phyloP scores from a whole-genome alignment of 805 yeast genomes.

The Vanderwaltozyma yarrowii region DNA sequence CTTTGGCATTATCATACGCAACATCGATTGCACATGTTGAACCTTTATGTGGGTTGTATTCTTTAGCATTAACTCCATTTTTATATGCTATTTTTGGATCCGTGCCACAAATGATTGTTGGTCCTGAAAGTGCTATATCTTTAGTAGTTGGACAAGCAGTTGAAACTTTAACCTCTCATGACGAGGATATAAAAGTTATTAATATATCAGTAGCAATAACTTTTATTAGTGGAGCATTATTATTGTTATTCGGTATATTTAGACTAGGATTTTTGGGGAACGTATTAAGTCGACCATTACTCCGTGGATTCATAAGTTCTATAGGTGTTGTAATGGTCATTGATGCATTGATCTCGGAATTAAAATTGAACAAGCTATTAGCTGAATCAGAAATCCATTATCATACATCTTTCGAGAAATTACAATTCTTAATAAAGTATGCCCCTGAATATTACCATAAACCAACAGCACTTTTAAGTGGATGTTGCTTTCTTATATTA shows the following conservation, averaged over 20 bases:
- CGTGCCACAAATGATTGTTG: slow-evolving; percentile 83
- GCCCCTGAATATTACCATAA: slow-evolving; percentile 37
- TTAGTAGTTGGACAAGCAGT: slow-evolving; percentile 73
- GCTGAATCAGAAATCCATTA: slow-evolving; percentile 40
- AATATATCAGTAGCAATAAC: slow-evolving; percentile 61
- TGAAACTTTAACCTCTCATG: slow-evolving; percentile 41
- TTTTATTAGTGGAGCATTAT: slow-evolving; percentile 61
- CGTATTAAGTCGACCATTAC: slow-evolving; percentile 62
- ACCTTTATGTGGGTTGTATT: slow-evolving; percentile 67
- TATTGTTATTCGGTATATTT: slow-evolving; percentile 66
- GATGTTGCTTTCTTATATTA: slow-evolving; percentile 38
- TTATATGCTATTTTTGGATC: slow-evolving; percentile 71
- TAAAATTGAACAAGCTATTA: slow-evolving; percentile 50
- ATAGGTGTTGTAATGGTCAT: slow-evolving; percentile 77
- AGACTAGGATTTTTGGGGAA: slow-evolving; percentile 80
- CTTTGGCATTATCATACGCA: slow-evolving; percentile 64
- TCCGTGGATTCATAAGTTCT: slow-evolving; percentile 78
- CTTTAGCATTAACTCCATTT: slow-evolving; percentile 69
- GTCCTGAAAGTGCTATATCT: slow-evolving; percentile 86
- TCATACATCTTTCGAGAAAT: slow-evolving; percentile 64
- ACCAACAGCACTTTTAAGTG: slow-evolving; percentile 54
- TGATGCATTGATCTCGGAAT: slow-evolving; percentile 60
- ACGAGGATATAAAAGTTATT: slow-evolving; percentile 34
- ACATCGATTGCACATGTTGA: slow-evolving; percentile 78
- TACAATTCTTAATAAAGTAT: slow-evolving; percentile 45